Conservation (phyloP, 139 green algal genomes). For the Chlamydomonas applanata region DNA sequence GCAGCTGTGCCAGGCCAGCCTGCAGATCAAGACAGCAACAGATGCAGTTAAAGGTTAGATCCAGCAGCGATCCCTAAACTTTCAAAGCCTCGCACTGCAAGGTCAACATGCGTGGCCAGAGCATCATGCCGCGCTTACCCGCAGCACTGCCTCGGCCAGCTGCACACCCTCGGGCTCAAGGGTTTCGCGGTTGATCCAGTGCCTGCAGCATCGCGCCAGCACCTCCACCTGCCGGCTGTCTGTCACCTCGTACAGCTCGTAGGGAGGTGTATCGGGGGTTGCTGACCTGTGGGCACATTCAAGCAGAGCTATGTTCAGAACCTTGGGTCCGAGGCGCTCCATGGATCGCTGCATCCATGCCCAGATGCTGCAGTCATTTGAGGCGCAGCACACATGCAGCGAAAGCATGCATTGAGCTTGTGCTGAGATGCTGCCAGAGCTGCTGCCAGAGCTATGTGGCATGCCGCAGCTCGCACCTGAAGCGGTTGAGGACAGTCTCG, state of each 20-base stretch:
- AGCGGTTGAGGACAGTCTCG: neutral
- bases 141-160: constrained; percentile 32
- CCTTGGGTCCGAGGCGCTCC: no score
- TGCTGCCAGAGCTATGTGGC: neutral
- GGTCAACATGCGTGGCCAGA: no score
- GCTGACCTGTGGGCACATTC: no score
- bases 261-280: no score
- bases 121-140: constrained; percentile 21
- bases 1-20: constrained; percentile 28
- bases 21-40: no score
- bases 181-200: constrained; percentile 14
- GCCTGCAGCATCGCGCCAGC: constrained; percentile 29
- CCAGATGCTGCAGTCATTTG: no score
- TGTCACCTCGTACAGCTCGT: constrained; percentile 27
- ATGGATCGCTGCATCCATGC: no score
- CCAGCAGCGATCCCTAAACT: no score
- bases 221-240: constrained; percentile 51
- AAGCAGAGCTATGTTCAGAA: no score
- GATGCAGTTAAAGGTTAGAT: no score
- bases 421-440: constrained; percentile 6
- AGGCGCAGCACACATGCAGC: no score
- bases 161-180: constrained; percentile 10
- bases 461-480: constrained; percentile 15
- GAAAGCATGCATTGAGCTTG: constrained; percentile 24
- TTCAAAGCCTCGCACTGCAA: no score